Conservation (phyloP, 1,284 basidiomycete species). For the Waitea zeae region DNA sequence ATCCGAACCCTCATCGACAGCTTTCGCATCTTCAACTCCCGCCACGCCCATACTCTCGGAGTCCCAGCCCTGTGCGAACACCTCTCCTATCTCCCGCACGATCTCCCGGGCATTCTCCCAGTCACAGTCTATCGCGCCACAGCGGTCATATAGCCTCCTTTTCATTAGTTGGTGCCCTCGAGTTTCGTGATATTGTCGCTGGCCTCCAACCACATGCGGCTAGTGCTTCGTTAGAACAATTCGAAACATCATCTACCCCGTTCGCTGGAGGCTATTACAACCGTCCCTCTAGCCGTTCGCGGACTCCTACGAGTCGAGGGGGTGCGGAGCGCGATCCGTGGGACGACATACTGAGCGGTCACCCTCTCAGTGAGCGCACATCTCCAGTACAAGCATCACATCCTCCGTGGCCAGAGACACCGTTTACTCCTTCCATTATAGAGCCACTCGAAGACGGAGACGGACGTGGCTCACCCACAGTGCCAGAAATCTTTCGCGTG, state of each 20-base stretch:
- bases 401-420: no score
- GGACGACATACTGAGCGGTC: conserved; percentile 28
- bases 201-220: conserved; percentile 55
- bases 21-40: conserved; percentile 22
- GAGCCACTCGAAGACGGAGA: no score
- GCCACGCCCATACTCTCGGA: conserved; percentile 16
- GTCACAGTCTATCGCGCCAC: no score
- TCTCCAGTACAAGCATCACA: no score
- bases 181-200: conserved; percentile 81
- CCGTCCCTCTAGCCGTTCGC: conserved; percentile 14
- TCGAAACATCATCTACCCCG: conserved; percentile 53
- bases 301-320: conserved; percentile 7
- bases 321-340: conserved; percentile 20
- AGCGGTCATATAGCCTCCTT: conserved; percentile 59
- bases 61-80: conserved; percentile 18
- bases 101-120: no score
- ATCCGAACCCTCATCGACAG: conserved; percentile 20
- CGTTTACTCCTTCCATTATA: no score
- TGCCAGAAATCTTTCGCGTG: no score
- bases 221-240: conserved; percentile 34
- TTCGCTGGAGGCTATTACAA: conserved; percentile 62
- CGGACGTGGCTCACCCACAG: no score
- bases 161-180: conserved; percentile 83
- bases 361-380: no score
- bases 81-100: no score